Conservation (phyloP, 163 green algal species). For the Chloromonas sp. region DNA sequence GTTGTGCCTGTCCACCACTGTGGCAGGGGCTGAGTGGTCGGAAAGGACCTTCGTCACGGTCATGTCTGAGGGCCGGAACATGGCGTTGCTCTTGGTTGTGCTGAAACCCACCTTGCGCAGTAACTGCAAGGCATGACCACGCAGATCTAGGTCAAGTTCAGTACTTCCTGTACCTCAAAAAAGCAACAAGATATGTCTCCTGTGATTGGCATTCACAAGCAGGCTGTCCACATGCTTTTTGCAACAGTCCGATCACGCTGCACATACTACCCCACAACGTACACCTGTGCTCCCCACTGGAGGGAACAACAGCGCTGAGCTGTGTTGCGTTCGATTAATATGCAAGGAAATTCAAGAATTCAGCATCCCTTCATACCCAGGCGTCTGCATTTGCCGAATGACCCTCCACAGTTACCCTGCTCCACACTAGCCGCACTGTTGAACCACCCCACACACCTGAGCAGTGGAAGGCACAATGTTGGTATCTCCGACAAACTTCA, state of each 20-base stretch:
- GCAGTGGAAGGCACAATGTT: constrained; percentile 51
- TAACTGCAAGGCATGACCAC: constrained; percentile 11
- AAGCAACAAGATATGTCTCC: background rate
- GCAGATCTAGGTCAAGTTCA: constrained; percentile 9
- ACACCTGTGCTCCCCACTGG: too few species aligned
- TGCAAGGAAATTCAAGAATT: too few species aligned
- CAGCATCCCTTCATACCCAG: too few species aligned
- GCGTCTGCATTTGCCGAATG: too few species aligned
- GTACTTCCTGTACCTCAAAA: background rate
- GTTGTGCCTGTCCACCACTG: constrained; percentile 52
- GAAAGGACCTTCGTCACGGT: constrained; percentile 6
- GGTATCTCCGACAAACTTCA: constrained; percentile 76
- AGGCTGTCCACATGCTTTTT: background rate
- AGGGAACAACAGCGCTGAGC: too few species aligned
- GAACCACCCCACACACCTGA: constrained; percentile 20
- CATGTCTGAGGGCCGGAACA: constrained; percentile 64
- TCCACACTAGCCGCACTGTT: too few species aligned
- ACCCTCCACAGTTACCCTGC: too few species aligned
- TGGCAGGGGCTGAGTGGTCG: constrained; percentile 31
- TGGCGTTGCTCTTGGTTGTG: constrained; percentile 54
- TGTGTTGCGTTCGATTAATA: too few species aligned
- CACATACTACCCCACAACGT: background rate
- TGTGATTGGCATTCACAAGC: background rate
- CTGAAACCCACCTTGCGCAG: constrained; percentile 26
- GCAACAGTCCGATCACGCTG: background rate